Base-by-base conservation (phyloP, 495 filamentous ascomycete species). In the Evansstolkia leycettana region DNA sequence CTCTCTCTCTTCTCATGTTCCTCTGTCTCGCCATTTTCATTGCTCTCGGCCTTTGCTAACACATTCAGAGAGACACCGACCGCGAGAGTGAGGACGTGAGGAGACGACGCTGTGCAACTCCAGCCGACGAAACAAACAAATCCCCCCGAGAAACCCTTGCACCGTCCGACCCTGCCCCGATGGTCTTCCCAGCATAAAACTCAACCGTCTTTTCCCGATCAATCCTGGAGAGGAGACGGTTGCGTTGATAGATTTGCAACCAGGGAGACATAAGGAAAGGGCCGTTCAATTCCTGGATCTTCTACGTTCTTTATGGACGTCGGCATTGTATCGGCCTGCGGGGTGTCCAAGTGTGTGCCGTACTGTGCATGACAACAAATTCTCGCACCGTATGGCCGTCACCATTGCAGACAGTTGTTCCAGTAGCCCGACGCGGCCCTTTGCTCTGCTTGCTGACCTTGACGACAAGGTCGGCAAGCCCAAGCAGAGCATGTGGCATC, bases 401-500 rank as follows among this genome's bases (percentile, higher is more conserved):
- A 54, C 59, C 28, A 54, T 65, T 44, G 54, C 62, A 43, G 53
- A 64, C 50, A 51, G 43, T 48, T n/a, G n/a, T n/a, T 54, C 50
- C 42, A 56, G 43, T 56, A 65, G 48, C 47, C 57, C 54, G 42
- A 55, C 52, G 45, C 47, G 54, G 45, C 42, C 43, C 28, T 40
- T 61, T 50, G 57, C 51, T 44, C 40, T 60, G 24, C 13, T 20
- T 12, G 17, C 18, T 12, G 32, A 23, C 30, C 43, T 52, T 36
- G 47, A 54, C 29, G 52, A 63, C 41, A 57, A 57, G 45, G 38
- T 34, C 28, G 47, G 45, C 31, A 52, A 46, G 35, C 59, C 61
- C 31, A 72, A 68, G 41, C 55, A 59, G 51, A 67, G 65, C 42
- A 67, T 70, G 57, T 71, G 64, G 65, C 67, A 67, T 42, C 55